These are phyloP conservation scores for Uronychia setigera DNA, from an alignment of 73 alveolate species.

Conservation along the genomic window DNA sequence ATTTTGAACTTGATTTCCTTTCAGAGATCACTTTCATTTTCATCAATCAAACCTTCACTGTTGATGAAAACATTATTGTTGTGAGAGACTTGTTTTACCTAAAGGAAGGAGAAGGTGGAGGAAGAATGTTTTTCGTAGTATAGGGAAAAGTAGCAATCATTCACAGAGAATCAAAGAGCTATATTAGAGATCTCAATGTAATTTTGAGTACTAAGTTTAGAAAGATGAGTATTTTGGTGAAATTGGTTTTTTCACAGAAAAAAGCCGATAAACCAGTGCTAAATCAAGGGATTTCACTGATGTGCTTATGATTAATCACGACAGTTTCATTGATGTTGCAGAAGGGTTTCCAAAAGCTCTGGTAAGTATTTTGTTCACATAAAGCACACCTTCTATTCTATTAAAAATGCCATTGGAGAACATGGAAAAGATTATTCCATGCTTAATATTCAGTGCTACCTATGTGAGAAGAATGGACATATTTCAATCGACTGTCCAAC, in stretches of 20 bases:
- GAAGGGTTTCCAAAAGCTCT: constrained; percentile 31
- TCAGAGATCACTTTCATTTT: constrained; percentile 34
- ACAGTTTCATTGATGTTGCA: constrained; percentile 32
- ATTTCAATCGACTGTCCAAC: constrained; percentile 43
- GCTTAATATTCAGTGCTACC: constrained; percentile 55
- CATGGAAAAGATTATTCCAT: constrained; percentile 28
- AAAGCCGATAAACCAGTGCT: constrained; percentile 44
- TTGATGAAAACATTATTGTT: constrained; percentile 34
- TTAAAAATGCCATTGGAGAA: neutral
- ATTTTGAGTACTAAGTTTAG: neutral
- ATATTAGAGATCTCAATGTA: constrained; percentile 26
- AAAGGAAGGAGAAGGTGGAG: constrained; percentile 55
- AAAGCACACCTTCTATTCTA: neutral
- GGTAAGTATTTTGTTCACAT: constrained; percentile 7
- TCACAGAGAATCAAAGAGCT: constrained; percentile 49
- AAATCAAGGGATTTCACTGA: constrained; percentile 66
- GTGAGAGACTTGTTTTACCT: constrained; percentile 2
- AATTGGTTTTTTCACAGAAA: constrained; percentile 52
- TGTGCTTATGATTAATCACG: constrained; percentile 23
- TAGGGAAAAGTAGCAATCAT: constrained; percentile 51
- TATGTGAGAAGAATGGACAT: constrained; percentile 67
- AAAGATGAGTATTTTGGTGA: constrained; percentile 69
- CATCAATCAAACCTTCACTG: constrained; percentile 7
- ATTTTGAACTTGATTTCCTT: constrained; percentile 41
- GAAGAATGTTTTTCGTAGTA: constrained; percentile 41